Conservation (phyloP, 1,139 yeast species). For the Yamadazyma diddensiae region DNA sequence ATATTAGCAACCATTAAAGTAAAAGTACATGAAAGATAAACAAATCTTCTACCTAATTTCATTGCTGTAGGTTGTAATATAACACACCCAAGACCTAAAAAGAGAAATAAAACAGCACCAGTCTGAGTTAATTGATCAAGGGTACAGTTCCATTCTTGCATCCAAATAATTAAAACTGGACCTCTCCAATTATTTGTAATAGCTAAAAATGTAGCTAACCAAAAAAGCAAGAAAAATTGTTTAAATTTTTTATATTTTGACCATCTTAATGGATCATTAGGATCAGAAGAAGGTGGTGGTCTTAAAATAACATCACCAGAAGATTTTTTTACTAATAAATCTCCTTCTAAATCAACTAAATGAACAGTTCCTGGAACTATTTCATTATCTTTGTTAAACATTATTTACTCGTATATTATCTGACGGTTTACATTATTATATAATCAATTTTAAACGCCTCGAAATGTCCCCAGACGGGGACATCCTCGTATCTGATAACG, state of each 20-base stretch:
- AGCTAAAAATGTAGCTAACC: slow-evolving; percentile 40
- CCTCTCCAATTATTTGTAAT: slow-evolving; percentile 42
- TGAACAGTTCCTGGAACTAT: slow-evolving; percentile 63
- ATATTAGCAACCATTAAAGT: slow-evolving; percentile 32
- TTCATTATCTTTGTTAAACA: slow-evolving; percentile 18
- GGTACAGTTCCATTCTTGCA: slow-evolving; percentile 27
- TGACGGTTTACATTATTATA: too few species aligned
- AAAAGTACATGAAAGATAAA: slow-evolving; percentile 32
- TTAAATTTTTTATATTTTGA: slow-evolving; percentile 25
- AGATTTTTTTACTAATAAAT: slow-evolving; percentile 31
- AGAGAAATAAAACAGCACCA: slow-evolving; percentile 34
- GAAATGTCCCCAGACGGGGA: too few species aligned
- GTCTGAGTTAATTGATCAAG: slow-evolving; percentile 26
- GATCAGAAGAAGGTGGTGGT: slow-evolving; percentile 39
- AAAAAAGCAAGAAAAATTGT: slow-evolving; percentile 34
- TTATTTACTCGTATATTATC: too few species aligned
- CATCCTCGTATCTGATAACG: too few species aligned
- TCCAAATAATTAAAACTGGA: slow-evolving; percentile 41
- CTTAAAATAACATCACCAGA: slow-evolving; percentile 26
- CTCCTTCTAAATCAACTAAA: slow-evolving; percentile 47
- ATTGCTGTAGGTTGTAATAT: slow-evolving; percentile 42
- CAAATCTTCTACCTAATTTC: slow-evolving; percentile 39
- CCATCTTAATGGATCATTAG: slow-evolving; percentile 44
- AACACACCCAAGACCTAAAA: slow-evolving; percentile 39
- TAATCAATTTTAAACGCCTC: too few species aligned